Evolutionary conservation across 164 flowering plant genomes (phyloP).

Genomic region (Cinnamomum micranthum): DNA sequence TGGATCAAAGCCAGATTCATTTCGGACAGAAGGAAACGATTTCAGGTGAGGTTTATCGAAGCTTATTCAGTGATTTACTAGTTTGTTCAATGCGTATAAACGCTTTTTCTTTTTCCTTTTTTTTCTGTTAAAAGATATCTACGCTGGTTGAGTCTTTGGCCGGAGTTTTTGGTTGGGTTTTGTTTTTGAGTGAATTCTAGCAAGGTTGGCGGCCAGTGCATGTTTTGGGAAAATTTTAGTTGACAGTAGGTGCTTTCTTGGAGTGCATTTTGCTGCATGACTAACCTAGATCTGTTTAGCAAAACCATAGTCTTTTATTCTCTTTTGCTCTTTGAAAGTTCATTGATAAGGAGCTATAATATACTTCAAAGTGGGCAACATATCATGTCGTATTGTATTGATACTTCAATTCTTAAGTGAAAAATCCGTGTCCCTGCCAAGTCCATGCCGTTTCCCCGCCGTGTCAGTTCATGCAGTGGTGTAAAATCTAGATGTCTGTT

Average conservation of each 20-base stretch:
- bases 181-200: background rate
- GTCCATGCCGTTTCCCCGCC: background rate
- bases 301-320: background rate
- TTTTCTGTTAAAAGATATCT: too few species aligned
- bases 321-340: too few species aligned
- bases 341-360: too few species aligned
- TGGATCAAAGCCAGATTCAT: constrained; percentile 92
- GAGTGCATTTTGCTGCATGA: too few species aligned
- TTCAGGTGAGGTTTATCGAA: constrained; percentile 49
- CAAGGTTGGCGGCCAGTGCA: background rate
- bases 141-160: background rate
- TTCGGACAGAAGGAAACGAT: constrained; percentile 71
- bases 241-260: too few species aligned
- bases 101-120: too few species aligned
- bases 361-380: too few species aligned
- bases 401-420: too few species aligned
- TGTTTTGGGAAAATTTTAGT: background rate
- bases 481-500: background rate
- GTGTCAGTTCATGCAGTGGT: background rate
- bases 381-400: background rate
- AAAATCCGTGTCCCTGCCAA: background rate
- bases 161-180: background rate
- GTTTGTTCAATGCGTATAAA: background rate
- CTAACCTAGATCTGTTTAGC: background rate
- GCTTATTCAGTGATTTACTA: background rate